Conservation (phyloP, 2,329 filamentous ascomycete species). For the Microdochium paspali region DNA sequence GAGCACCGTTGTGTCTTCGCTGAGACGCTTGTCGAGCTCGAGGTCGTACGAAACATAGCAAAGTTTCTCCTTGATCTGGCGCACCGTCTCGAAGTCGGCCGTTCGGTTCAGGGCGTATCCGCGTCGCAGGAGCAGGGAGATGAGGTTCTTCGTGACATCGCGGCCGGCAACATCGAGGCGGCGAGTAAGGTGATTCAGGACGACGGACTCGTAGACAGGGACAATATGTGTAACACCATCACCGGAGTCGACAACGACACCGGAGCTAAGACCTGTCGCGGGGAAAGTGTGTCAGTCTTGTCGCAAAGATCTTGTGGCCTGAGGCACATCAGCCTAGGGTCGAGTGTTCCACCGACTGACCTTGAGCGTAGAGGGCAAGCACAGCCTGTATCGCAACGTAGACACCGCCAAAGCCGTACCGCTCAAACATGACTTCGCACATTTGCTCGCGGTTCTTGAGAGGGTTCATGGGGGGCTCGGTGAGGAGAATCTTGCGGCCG, state of each 20-base stretch:
- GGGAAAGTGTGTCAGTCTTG: neutral
- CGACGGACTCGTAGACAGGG: conserved; percentile 95
- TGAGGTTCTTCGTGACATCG: conserved; percentile 97
- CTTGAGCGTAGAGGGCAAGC: conserved; percentile 90
- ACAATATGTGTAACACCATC: conserved; percentile 98
- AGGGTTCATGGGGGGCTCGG: conserved; percentile 96
- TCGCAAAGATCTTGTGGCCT: neutral
- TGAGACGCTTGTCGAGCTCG: conserved; percentile 88
- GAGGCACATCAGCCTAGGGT: too few relatives aligned
- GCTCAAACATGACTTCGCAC: conserved; percentile 98
- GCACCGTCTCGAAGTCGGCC: conserved; percentile 96
- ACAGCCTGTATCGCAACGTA: conserved; percentile 98
- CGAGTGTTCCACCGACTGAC: conserved; percentile 32
- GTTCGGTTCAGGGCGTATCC: conserved; percentile 97
- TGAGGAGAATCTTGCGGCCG: conserved; percentile 93
- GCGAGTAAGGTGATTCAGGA: conserved; percentile 92
- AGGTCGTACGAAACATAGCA: conserved; percentile 99
- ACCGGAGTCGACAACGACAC: conserved; percentile 97
- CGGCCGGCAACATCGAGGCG: conserved; percentile 91
- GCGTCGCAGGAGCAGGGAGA: conserved; percentile 83
- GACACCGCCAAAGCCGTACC: conserved; percentile 90
- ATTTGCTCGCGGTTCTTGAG: conserved; percentile 95
- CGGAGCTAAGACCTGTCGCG: conserved; percentile 64
- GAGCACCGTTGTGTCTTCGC: conserved; percentile 92
- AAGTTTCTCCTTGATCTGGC: conserved; percentile 99